Conservation (phyloP, 441 rosid genomes). For the Arabidopsis hybrid region DNA sequence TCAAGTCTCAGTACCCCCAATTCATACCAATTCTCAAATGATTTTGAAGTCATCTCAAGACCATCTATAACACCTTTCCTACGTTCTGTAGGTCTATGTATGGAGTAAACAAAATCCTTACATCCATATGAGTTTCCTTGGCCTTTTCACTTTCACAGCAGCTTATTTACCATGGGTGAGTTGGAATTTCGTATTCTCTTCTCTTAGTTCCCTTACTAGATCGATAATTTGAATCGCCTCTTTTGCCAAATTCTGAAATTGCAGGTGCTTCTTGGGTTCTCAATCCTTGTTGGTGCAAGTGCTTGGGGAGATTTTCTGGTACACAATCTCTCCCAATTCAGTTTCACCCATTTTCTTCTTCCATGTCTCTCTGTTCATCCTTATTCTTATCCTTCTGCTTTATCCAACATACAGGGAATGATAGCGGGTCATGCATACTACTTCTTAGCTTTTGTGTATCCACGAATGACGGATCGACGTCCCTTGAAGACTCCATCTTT, state of each 20-base stretch:
- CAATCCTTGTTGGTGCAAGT: conserved; percentile 95
- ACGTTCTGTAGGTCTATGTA: conserved; percentile 77
- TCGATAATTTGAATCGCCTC: neutral
- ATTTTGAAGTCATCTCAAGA: neutral
- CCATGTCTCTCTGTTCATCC: neutral
- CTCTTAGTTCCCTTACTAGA: neutral
- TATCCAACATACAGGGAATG: conserved; percentile 78
- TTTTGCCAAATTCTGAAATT: neutral
- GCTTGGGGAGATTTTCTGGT: conserved; percentile 99
- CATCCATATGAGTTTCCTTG: conserved; percentile 98
- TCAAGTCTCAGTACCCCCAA: neutral
- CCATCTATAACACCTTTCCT: conserved; percentile 15
- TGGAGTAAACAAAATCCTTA: conserved; percentile 99
- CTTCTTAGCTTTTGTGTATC: conserved; percentile 87
- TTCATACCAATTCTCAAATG: neutral
- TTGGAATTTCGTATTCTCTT: conserved; percentile 25
- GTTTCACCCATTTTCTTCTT: neutral
- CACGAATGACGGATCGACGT: conserved; percentile 83
- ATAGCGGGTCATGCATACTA: conserved; percentile 97
- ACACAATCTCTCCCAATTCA: conserved; percentile 18
- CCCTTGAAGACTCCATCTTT: conserved; percentile 86
- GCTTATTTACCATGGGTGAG: conserved; percentile 98
- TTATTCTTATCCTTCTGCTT: neutral
- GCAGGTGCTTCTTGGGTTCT: conserved; percentile 96
- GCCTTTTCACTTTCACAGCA: conserved; percentile 94